A percentile compares a stretch with the other conserved stretches of the same genome.
Evolutionary conservation across 169 alveolate genomes (phyloP).

Genomic region (Plasmodium vivax): DNA sequence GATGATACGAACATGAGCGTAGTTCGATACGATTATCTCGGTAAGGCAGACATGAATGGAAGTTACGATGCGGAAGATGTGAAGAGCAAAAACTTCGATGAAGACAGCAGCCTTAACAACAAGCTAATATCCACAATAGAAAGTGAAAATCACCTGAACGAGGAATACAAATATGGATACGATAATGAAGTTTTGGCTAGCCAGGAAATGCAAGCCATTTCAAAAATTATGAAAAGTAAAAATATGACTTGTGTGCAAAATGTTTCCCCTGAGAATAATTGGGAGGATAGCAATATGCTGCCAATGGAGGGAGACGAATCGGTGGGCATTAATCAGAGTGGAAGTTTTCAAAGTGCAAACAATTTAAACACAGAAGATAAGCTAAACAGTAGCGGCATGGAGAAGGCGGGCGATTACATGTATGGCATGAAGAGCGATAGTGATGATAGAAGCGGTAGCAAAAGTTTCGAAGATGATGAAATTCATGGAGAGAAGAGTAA

Average conservation of each 20-base stretch:
- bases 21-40: background rate
- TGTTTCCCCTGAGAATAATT: background rate
- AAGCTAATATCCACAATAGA: background rate
- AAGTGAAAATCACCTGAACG: slow-evolving; percentile 2
- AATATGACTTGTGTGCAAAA: background rate
- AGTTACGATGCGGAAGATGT: background rate
- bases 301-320: background rate
- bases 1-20: background rate
- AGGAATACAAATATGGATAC: slow-evolving; percentile 1
- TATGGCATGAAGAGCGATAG: background rate
- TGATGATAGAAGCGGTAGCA: background rate
- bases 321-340: background rate
- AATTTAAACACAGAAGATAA: background rate
- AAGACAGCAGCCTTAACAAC: background rate
- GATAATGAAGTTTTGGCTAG: background rate
- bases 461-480: background rate
- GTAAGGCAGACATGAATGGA: background rate
- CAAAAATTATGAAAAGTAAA: background rate
- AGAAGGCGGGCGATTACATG: background rate
- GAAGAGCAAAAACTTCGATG: background rate
- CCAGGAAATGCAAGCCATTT: background rate
- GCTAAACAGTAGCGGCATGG: background rate
- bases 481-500: background rate
- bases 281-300: background rate
- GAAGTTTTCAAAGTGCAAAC: background rate